Conservation (phyloP, 2,329 filamentous ascomycete species). For the Pestalotiopsis sp. region DNA sequence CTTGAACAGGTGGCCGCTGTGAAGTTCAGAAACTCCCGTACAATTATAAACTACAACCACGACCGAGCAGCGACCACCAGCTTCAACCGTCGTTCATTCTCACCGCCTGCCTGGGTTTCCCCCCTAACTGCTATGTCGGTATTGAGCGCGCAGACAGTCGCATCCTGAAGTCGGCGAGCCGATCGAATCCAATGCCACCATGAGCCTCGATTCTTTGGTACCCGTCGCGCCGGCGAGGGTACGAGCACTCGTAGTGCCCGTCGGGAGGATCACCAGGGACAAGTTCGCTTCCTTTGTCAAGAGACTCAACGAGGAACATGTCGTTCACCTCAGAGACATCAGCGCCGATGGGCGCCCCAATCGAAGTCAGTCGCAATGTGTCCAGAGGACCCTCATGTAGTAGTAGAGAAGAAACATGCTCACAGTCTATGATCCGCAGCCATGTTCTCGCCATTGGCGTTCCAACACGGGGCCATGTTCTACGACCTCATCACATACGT, state of each 20-base stretch:
- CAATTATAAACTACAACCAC: background rate
- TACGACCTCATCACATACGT: conserved; percentile 85
- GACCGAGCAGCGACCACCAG: background rate
- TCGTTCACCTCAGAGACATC: conserved; percentile 84
- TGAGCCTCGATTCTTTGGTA: conserved; percentile 87
- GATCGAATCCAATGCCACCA: conserved; percentile 55
- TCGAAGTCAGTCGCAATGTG: conserved; percentile 65
- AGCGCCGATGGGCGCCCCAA: conserved; percentile 83
- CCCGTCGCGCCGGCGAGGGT: conserved; percentile 91
- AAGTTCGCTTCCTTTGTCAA: conserved; percentile 80
- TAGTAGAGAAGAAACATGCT: conserved; percentile 14
- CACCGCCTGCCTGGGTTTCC: background rate
- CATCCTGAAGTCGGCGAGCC: conserved; percentile 26
- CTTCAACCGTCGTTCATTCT: background rate
- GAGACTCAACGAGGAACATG: conserved; percentile 76
- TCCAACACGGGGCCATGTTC: conserved; percentile 82
- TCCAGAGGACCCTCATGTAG: background rate
- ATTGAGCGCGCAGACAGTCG: conserved; percentile 26
- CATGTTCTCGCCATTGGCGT: conserved; percentile 91
- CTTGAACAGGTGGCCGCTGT: background rate
- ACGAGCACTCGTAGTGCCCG: conserved; percentile 82
- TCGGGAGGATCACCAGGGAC: conserved; percentile 82
- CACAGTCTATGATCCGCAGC: conserved; percentile 53
- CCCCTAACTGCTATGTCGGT: conserved; percentile 8
- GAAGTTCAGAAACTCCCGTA: background rate